Base-by-base conservation (phyloP, 306 rosid species). In the Malus asiatica region DNA sequence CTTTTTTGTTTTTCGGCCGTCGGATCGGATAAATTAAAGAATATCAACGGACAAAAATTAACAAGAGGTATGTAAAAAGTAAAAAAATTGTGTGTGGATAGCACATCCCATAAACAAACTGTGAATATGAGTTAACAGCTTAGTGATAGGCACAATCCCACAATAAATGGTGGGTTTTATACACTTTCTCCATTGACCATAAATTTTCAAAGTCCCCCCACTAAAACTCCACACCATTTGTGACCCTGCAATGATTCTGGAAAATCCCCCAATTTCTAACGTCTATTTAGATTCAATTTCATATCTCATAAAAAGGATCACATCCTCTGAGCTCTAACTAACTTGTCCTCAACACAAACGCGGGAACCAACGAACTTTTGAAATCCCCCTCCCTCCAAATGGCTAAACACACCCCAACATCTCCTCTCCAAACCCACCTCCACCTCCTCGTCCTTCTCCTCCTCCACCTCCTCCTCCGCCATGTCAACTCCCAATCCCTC, bases 401-500 rank as follows among this genome's bases (percentile, higher is more conserved):
- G 89, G 35, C 80, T 52, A 76, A 22, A 29, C 25, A 19, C 7
- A 76, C 18, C 32, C 33, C 32, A 61, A 68, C 59, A 60, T 40
- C 68, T 66, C 38, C 60, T 62, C 10, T 51, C 18, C 71, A 40
- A 44, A 38, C 70, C 76, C 71, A 48, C 22, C 40, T 78, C 32
- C 61, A 40, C 68, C 3, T 35, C 68, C 51, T 77, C 32, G 4
- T 27, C 27, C 27, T 83, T 58, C 30, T 55, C 72, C 19, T 84
- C 66, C 11, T 84, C 66, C 32, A 73, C 66, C 59, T 82, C 62
- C 5, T 81, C 23, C 33, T 8, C 22, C 40, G 3, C 66, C 82
- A 63, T 79, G 87, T 61, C 72, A 52, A 77, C 55, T 80, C 92
- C 25, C 83, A 86, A 22, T 55, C 74, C 25, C 78, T 87, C 14